Base-by-base conservation (phyloP, 768 basidiomycete genomes). In the Amylocystis lapponica region DNA sequence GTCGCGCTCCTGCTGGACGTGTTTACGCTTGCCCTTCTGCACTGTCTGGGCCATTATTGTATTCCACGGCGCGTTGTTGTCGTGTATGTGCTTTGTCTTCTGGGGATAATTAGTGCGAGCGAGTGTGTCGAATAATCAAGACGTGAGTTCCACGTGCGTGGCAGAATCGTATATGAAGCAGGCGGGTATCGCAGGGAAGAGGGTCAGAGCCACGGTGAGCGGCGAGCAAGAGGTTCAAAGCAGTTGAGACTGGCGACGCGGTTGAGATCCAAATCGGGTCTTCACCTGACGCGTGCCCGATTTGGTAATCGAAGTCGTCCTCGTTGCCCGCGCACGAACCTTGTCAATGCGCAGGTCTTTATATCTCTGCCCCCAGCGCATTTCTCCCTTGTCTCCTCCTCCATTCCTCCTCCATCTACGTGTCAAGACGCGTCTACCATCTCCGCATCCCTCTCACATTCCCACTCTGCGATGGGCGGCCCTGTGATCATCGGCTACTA, bases 1-100 rank as follows among this genome's bases (percentile, higher is more conserved):
- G 39, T 58, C 55, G 19, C 63, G 63, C 36, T 68, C 62, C 34
- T 54, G 51, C 32, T 50, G 47, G 12, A 42, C 47, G 41, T 51
- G 52, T 20, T 42, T 60, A 30, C 43, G 70, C 66, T 67, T 71
- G 73, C 63, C 76, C 77, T 52, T 76, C 59, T 85, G 81, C 2
- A 71, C 72, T n/a, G 79, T 79, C 66, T 83, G 80, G 12, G 83
- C 79, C 86, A 88, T 89, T 21, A n/a, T n/a, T n/a, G n/a, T n/a
- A n/a, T n/a, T n/a, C n/a, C n/a, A n/a, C n/a, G n/a, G n/a, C 11
- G 5, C 25, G 22, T 6, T 42, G 10, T 16, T 42, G 32, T 42
- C 30, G 41, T 34, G n/a, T n/a, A n/a, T n/a, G n/a, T n/a, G n/a
- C n/a, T n/a, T n/a, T n/a, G n/a, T n/a, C n/a, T n/a, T n/a, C n/a